Conservation (phyloP, 129 eudicot genomes). For the Scalesia atractyloides region DNA sequence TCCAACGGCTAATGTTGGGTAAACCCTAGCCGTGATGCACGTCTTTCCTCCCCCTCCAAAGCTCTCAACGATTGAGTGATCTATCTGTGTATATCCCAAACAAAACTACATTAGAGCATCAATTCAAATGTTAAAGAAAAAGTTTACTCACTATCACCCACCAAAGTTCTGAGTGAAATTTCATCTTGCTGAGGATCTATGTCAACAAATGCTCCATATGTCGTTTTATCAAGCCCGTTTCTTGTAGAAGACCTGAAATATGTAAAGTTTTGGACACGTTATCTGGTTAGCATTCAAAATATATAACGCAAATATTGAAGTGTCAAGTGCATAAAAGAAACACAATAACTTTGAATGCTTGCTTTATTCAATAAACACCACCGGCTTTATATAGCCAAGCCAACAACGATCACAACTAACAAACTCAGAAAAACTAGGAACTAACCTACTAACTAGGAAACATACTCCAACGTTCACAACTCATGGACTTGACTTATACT, state of each 20-base stretch:
- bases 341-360: no score
- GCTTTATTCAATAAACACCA: no score
- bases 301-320: no score
- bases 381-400: no score
- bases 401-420: no score
- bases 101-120: not conserved
- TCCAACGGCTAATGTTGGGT: slow-evolving; percentile 60
- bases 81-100: slow-evolving; percentile 48
- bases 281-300: not conserved
- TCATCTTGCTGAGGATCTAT: slow-evolving; percentile 49
- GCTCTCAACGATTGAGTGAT: slow-evolving; percentile 70
- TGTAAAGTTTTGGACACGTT: not conserved
- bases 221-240: slow-evolving; percentile 31
- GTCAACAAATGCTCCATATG: slow-evolving; percentile 54
- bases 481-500: no score
- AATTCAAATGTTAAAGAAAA: not conserved
- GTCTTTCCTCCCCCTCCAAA: slow-evolving; percentile 67
- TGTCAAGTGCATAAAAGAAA: no score
- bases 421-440: no score
- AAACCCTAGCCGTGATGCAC: slow-evolving; percentile 76
- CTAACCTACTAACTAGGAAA: no score
- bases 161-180: slow-evolving; percentile 62
- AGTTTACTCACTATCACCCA: slow-evolving; percentile 12
- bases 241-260: slow-evolving; percentile 50
- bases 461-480: no score